Percentiles rank a stretch among this genome's conserved stretches.
Evolutionary conservation across 192 early-diverging fungal species (phyloP).

Genomic region (Thamnidium elegans): DNA sequence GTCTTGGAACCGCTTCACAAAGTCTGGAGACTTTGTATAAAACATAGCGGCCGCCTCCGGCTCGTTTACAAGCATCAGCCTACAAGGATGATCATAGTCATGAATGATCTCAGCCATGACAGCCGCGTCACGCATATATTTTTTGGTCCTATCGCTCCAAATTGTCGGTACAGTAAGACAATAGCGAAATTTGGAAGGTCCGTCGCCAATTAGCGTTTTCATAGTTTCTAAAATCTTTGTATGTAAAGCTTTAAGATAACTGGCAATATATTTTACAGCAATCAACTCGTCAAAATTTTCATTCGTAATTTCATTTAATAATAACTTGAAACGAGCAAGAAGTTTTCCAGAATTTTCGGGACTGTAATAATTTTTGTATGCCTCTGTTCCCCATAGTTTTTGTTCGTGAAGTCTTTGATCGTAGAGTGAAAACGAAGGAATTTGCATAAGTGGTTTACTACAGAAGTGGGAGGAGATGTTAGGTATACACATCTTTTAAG

Average conservation of each 20-base stretch:
- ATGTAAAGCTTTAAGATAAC: conserved; percentile 7
- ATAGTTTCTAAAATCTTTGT: not conserved
- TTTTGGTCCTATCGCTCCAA: conserved; percentile 46
- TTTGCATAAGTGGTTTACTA: not conserved
- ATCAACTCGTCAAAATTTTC: conserved; percentile 21
- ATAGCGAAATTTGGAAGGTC: not conserved
- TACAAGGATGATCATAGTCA: conserved; percentile 37
- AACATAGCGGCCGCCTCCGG: conserved; percentile 46
- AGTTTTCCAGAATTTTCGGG: conserved; percentile 28
- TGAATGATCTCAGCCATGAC: conserved; percentile 40
- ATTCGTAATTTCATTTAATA: not conserved
- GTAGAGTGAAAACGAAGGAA: conserved; percentile 6
- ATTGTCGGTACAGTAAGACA: conserved; percentile 53
- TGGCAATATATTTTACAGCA: conserved; percentile 25
- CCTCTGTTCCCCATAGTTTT: conserved; percentile 36
- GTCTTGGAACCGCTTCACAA: conserved; percentile 39
- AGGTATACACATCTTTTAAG: too few relatives aligned
- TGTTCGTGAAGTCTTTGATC: conserved; percentile 1
- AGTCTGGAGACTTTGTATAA: conserved; percentile 25
- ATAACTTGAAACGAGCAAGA: not conserved
- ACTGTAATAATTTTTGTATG: conserved; percentile 30
- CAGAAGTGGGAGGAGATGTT: conserved; percentile 14
- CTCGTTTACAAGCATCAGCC: conserved; percentile 42
- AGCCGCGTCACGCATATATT: conserved; percentile 42
- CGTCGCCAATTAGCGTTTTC: not conserved